Evolutionary conservation across 257 asterid genomes (phyloP), one percentile per base, ranked within the genome.

Genomic region (Solanum sitiens): DNA sequence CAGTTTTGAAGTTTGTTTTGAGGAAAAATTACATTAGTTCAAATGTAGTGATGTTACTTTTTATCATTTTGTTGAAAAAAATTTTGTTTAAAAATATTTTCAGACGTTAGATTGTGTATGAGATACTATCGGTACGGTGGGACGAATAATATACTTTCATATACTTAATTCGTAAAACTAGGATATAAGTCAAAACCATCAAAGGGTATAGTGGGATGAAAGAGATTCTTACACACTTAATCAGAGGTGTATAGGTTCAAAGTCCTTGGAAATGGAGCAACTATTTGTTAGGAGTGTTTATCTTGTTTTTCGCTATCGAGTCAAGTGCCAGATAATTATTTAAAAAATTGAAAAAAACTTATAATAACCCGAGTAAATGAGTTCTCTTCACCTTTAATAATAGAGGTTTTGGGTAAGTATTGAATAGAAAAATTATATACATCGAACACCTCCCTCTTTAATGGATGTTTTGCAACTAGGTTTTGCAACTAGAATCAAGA

Each of bases 371-470:
- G 5, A 2, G 20, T 71, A 1, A 70, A 71, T 15, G 42, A 68
- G 21, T 13, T 27, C 11, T 15, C 40, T 70, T 70, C 13, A 14
- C 5, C 6, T 70, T 14, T 15, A 7, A 2, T 70, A 70, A 70
- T 30, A 12, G 9, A 27, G 21, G 21, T 68, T 15, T 70, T 16
- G 11, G 42, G 7, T 32, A 32, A 71, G 13, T 32, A 1, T 50
- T 32, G 1, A 70, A 32, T 14, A 8, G 76, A 7, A 32, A 32
- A 3, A 7, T 7, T 12, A 70, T 70, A 70, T 30, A 30, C 6
- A 32, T 0, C 3, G 3, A 30, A 32, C 0, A 0, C 6, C 3
- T 30, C 10, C 23, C 8, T 30, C 23, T 30, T 11, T 13, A 27
- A 30, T 30, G 40, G 11, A 70, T 70, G 6, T 30, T 30, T 3